These are phyloP conservation scores for Teunomyces pallodes DNA, from an alignment of 805 yeast genomes.

Conservation along the genomic window DNA sequence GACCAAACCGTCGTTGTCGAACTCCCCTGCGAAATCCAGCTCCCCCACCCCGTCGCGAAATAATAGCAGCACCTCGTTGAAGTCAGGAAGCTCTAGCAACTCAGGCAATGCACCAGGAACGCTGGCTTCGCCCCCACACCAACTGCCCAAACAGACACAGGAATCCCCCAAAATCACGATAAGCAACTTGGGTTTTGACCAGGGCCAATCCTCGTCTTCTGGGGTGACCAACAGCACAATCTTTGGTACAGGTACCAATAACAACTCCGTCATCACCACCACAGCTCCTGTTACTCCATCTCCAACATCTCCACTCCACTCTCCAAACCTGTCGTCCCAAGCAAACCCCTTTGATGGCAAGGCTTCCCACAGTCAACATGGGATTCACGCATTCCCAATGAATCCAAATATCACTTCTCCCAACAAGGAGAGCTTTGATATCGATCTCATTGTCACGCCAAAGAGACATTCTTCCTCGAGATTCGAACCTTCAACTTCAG, in stretches of 20 bases:
- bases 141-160: constrained; percentile 16
- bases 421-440: constrained; percentile 62
- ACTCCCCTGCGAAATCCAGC: constrained; percentile 25
- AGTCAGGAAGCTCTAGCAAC: constrained; percentile 14
- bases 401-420: constrained; percentile 58
- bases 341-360: constrained; percentile 8
- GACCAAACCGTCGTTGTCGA: constrained; percentile 14
- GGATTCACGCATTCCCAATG: constrained; percentile 47
- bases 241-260: constrained; percentile 8
- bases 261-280: constrained; percentile 6
- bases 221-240: constrained; percentile 6
- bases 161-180: constrained; percentile 22
- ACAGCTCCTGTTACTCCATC: constrained; percentile 18
- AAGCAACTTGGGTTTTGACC: constrained; percentile 13
- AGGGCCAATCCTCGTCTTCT: background rate
- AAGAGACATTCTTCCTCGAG: constrained; percentile 90
- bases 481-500: constrained; percentile 67
- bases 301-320: constrained; percentile 23
- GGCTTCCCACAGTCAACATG: constrained; percentile 8
- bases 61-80: constrained; percentile 24
- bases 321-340: constrained; percentile 10
- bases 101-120: background rate
- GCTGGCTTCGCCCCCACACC: constrained; percentile 11
- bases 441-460: constrained; percentile 77
- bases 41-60: constrained; percentile 37